These are phyloP conservation scores for Trichoderma sp. DNA, from an alignment of 2,329 filamentous ascomycete species.

Conservation along the genomic window DNA sequence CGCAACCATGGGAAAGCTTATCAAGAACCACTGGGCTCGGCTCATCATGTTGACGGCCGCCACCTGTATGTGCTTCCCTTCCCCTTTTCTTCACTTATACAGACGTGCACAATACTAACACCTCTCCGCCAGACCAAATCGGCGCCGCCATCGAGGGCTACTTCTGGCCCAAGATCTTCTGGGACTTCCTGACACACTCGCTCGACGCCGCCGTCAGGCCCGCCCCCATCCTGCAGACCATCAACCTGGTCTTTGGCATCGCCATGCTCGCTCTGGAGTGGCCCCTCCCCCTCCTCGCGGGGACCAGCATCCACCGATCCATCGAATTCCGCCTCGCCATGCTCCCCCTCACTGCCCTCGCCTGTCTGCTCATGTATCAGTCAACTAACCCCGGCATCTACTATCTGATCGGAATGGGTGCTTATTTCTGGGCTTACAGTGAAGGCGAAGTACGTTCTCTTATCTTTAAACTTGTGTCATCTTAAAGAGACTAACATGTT, in stretches of 20 bases:
- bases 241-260: conserved; percentile 83
- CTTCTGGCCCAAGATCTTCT: conserved; percentile 99
- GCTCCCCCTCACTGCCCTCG: conserved; percentile 74
- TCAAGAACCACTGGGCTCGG: conserved; percentile 99
- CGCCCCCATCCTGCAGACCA: conserved; percentile 80
- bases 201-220: conserved; percentile 85
- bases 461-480: too few species aligned
- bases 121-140: conserved; percentile 71
- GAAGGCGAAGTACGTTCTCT: conserved; percentile 80
- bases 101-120: neutral
- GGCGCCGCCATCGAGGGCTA: conserved; percentile 79
- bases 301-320: conserved; percentile 75
- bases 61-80: conserved; percentile 55
- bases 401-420: conserved; percentile 78
- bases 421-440: conserved; percentile 96
- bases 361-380: conserved; percentile 81
- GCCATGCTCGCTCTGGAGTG: conserved; percentile 84
- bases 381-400: conserved; percentile 89
- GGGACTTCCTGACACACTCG: conserved; percentile 91
- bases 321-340: conserved; percentile 82
- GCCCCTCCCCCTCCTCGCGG: conserved; percentile 76
- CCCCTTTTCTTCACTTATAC: too few species aligned
- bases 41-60: conserved; percentile 88
- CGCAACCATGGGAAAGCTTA: conserved; percentile 83
- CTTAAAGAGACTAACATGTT: conserved; percentile 12